Conservation (phyloP, 805 yeast species). For the Metschnikowia henanensis region DNA sequence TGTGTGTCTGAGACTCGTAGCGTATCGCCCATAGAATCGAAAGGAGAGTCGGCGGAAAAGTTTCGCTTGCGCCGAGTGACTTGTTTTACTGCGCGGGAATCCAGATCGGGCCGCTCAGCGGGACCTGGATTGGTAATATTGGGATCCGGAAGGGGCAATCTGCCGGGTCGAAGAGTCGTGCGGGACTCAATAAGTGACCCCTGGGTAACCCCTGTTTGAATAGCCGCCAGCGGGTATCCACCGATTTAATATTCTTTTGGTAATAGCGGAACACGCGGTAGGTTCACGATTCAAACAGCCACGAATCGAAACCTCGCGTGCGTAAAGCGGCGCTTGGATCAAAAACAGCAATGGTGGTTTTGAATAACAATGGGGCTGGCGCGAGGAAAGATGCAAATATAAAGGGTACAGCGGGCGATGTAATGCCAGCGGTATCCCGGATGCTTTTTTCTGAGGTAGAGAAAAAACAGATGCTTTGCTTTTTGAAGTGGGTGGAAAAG, state of each 20-base stretch:
- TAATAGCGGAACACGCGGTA: not conserved
- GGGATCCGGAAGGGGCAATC: not conserved
- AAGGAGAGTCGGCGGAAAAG: not conserved
- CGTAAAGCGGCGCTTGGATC: not conserved
- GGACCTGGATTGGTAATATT: not conserved
- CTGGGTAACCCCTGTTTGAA: too few relatives aligned
- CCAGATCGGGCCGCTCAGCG: not conserved
- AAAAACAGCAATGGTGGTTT: not conserved
- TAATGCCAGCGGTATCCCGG: not conserved
- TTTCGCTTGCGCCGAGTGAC: not conserved
- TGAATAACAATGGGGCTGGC: not conserved
- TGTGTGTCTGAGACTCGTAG: slow-evolving; percentile 10
- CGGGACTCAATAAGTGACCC: not conserved
- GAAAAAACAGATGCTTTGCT: not conserved
- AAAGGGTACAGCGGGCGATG: not conserved
- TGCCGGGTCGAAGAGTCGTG: not conserved
- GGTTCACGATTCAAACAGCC: not conserved
- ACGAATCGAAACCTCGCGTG: not conserved
- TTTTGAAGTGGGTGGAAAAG: not conserved
- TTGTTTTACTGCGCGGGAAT: not conserved
- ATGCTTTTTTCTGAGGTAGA: too few relatives aligned
- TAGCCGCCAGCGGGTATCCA: not conserved
- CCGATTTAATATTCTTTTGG: not conserved
- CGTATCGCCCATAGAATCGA: slow-evolving; percentile 17
- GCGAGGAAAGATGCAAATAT: not conserved